A percentile compares a stretch with the other conserved stretches of the same genome.
These are phyloP conservation scores for Coprinellus aureogranulatus DNA, from an alignment of 768 basidiomycete species.

Conservation along the genomic window DNA sequence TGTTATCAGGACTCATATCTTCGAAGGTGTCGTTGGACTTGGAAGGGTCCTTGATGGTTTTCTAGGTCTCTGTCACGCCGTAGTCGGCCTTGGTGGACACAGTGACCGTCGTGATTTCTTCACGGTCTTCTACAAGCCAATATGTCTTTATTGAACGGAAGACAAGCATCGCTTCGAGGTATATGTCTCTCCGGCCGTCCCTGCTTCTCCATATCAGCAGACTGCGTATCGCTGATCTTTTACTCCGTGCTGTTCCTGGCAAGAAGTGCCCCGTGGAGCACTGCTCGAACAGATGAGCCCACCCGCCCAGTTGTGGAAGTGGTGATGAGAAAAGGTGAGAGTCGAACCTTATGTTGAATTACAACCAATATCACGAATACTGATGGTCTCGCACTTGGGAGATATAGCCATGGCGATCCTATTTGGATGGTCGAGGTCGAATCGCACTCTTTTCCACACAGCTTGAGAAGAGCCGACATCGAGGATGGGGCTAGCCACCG, in stretches of 20 bases:
- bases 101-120: neutral
- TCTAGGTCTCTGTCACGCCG: neutral
- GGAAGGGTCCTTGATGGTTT: too few relatives aligned
- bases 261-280: too few relatives aligned
- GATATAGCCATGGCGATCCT: too few relatives aligned
- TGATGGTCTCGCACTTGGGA: neutral
- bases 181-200: neutral
- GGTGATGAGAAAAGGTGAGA: neutral
- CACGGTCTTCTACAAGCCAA: neutral
- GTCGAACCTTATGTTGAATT: neutral
- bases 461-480: too few relatives aligned
- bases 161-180: neutral
- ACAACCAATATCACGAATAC: neutral
- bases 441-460: too few relatives aligned
- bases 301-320: neutral
- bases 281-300: too few relatives aligned
- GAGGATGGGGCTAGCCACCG: too few relatives aligned
- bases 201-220: too few relatives aligned
- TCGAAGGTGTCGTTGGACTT: neutral
- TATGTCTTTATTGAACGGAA: constrained; percentile 4
- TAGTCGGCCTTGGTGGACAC: neutral
- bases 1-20: neutral
- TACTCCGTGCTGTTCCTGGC: too few relatives aligned
- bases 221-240: too few relatives aligned
- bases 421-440: neutral